Base-by-base conservation (phyloP, 139 green algal species). In the Desmodesmus armatus region DNA sequence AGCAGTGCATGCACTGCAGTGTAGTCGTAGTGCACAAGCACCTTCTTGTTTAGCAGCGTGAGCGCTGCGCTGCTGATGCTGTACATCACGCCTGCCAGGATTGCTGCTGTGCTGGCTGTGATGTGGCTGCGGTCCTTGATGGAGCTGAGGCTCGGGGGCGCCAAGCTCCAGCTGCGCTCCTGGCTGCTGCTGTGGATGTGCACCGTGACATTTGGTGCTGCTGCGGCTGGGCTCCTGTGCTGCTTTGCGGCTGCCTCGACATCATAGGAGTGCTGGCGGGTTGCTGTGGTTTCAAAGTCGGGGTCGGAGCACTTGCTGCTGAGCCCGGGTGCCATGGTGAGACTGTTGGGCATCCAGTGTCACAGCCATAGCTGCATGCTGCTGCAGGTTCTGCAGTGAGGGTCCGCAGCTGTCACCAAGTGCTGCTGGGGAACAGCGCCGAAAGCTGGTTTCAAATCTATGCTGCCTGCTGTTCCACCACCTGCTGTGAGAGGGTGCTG, bases 11-110 rank as follows among this genome's bases (percentile, higher is more conserved):
- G 80, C 6, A 78, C 80, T 21, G 80, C 66, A 35, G 23, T 51
- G 69, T 73, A 72, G 49, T 73, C 37, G 51, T 86, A 70, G 31
- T 79, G 41, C 37, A 85, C 80, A 5, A 78, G 80, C 47, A 78
- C 80, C 69, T 86, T 86, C 53, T 86, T 86, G 51, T 86, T 86
- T 25, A 86, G 65, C 17, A 86, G 69, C 21, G 70, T 80, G 5
- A 86, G 80, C 11, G 67, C 80, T 27, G 80, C 67, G 43, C 69
- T 80, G 40, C 80, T 86, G 69, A 86, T 31, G 31, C 39, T 43
- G 67, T 86, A 86, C 47, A 85, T 40, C 4, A 49, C 35, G 25
- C 80, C 80, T 25, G 63, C 27, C 11, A 79, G 11, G 1, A 79
- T 55, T 0, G 49, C 37, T 1, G 70, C 66, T 31, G 37, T 69